These are phyloP conservation scores for Cubamyces lactineus DNA, from an alignment of 768 basidiomycete genomes.

Conservation along the genomic window DNA sequence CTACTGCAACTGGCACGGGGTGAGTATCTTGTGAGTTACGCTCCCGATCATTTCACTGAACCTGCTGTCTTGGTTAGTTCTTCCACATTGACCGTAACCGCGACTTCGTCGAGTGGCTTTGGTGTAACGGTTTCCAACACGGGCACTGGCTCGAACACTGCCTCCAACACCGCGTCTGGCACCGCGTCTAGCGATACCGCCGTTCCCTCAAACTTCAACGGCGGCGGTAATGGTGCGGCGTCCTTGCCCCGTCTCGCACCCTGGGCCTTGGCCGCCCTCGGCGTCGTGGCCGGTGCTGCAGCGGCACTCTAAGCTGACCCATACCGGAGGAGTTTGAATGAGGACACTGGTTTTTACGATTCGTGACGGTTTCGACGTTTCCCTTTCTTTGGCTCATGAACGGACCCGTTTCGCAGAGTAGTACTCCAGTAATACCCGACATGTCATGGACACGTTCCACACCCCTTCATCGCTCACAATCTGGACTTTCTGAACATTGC, in stretches of 20 bases:
- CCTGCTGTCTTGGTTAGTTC: no score
- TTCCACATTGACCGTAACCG: background rate
- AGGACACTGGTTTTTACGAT: background rate
- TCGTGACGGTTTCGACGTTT: background rate
- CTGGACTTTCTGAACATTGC: conserved; percentile 15
- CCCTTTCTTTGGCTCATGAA: background rate
- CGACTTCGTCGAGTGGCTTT: conserved; percentile 24
- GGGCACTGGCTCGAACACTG: conserved; percentile 7
- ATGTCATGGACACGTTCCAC: conserved; percentile 6
- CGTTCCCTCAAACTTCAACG: conserved; percentile 37
- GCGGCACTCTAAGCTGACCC: conserved; percentile 44
- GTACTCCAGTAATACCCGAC: conserved; percentile 15
- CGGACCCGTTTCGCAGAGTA: conserved; percentile 17
- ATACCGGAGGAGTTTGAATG: background rate
- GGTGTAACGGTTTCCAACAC: conserved; percentile 23
- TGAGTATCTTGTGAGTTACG: background rate
- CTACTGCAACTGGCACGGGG: conserved; percentile 25
- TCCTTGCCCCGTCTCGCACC: conserved; percentile 34
- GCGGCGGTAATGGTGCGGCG: conserved; percentile 36
- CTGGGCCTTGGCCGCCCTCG: conserved; percentile 41
- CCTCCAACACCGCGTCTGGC: conserved; percentile 30
- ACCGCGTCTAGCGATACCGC: conserved; percentile 35
- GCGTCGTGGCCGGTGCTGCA: conserved; percentile 51
- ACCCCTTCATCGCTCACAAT: background rate
- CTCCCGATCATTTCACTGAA: background rate